A percentile compares a stretch with the other conserved stretches of the same genome.
These are phyloP conservation scores for Leccinum pachyderme DNA, from an alignment of 1,284 basidiomycete genomes.

Conservation along the genomic window DNA sequence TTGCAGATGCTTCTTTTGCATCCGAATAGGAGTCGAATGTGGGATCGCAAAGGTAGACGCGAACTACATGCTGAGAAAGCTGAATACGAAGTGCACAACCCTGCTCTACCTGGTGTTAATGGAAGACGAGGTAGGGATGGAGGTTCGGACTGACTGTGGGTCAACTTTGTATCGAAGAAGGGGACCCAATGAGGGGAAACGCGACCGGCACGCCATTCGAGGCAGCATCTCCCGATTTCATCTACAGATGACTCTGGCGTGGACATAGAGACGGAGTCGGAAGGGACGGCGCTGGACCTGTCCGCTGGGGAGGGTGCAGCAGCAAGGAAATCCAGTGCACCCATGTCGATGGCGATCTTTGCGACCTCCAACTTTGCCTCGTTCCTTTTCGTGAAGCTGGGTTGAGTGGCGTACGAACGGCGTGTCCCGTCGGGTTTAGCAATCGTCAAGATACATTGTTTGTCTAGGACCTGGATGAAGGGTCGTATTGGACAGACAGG, in stretches of 20 bases:
- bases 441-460: slow-evolving; percentile 58
- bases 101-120: slow-evolving; percentile 37
- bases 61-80: slow-evolving; percentile 44
- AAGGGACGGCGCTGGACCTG: not conserved
- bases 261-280: not conserved
- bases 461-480: slow-evolving; percentile 36
- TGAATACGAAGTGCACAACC: slow-evolving; percentile 57
- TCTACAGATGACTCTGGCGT: slow-evolving; percentile 26
- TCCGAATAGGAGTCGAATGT: slow-evolving; percentile 37
- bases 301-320: not conserved
- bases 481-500: not conserved
- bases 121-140: not conserved
- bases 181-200: slow-evolving; percentile 51
- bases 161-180: slow-evolving; percentile 45
- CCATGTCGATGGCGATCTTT: slow-evolving; percentile 52
- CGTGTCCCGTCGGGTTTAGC: slow-evolving; percentile 48
- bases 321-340: slow-evolving; percentile 55
- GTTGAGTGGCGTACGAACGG: slow-evolving; percentile 51
- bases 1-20: slow-evolving; percentile 55
- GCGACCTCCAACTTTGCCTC: slow-evolving; percentile 55
- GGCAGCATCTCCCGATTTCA: slow-evolving; percentile 50
- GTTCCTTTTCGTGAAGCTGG: slow-evolving; percentile 39
- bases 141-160: slow-evolving; percentile 40
- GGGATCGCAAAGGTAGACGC: slow-evolving; percentile 50
- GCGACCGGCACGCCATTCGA: slow-evolving; percentile 48